Conservation (phyloP, 352 stramenopile species). For the Phytophthora citrophthora region DNA sequence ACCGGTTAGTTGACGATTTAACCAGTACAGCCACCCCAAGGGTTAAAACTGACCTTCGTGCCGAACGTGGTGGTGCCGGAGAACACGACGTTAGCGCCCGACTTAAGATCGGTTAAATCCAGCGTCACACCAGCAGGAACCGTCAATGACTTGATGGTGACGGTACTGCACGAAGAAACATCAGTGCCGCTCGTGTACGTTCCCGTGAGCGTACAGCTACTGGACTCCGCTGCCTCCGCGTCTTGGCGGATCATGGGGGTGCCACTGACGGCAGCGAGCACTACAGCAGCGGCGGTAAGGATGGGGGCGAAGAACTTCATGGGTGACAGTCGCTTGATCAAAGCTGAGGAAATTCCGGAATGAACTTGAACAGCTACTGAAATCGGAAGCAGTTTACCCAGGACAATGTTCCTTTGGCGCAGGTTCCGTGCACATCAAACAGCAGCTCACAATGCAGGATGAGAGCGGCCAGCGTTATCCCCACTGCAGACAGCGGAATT, state of each 20-base stretch:
- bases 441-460: conserved; percentile 1
- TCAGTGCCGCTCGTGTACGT: conserved; percentile 37
- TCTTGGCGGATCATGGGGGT: conserved; percentile 31
- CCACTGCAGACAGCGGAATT: conserved; percentile 19
- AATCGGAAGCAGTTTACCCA: neutral
- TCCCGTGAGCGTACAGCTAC: conserved; percentile 38
- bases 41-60: conserved; percentile 20
- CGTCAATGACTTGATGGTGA: conserved; percentile 33
- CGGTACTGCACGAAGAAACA: conserved; percentile 29
- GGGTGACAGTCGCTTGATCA: conserved; percentile 7
- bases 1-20: too few species aligned
- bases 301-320: conserved; percentile 27
- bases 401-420: neutral
- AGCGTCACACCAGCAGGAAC: conserved; percentile 43
- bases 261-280: conserved; percentile 10
- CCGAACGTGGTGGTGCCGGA: conserved; percentile 44
- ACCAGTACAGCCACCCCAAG: too few species aligned
- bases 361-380: conserved; percentile 12
- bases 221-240: conserved; percentile 12
- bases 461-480: conserved; percentile 4
- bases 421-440: conserved; percentile 11
- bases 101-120: conserved; percentile 40
- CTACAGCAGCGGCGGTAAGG: conserved; percentile 1
- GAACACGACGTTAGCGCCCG: conserved; percentile 40
- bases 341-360: conserved; percentile 22